Base-by-base conservation (phyloP, 306 rosid genomes). In the Quercus parvula region DNA sequence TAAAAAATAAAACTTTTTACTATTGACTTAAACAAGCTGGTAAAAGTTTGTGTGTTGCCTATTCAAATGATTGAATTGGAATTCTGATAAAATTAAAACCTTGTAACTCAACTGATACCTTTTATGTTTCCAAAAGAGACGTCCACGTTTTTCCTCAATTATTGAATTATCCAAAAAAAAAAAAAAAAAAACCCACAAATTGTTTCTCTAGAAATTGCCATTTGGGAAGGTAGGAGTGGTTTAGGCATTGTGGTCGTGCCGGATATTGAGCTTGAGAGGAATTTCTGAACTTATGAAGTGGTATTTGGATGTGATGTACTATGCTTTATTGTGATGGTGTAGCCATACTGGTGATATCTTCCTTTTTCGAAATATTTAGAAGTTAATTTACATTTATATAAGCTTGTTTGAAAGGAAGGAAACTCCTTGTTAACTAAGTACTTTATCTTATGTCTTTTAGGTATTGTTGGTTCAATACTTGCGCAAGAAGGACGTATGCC, bases 401-500 rank as follows among this genome's bases (percentile, higher is more conserved):
- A 46, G 62, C 13, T 62, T 22, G 61, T 22, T 33, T 20, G 30
- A 22, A 44, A 55, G 63, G 63, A 77, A 14, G 19, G 11, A 52
- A 56, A 74, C 35, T 41, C 28, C 12, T 76, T 27, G 19, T 69
- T 87, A 28, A 83, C 41, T 46, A 12, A 46, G 44, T 41, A 66
- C 41, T 56, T 67, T 63, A 27, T 69, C n/a, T 13, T 76, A n/a
- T 79, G 64, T 69, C 38, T 81, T 82, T 71, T 81, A 96, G 99
- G 99, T 76, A 46, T 96, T 78, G 78, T 89, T 77, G 99, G 99
- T 75, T 93, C 98, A 27, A 90, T 87, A 52, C 78, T 96, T 78
- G 99, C 92, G 14, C 90, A 93, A 77, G 99, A 96, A 80, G 97
- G 96, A 52, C 82, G 91, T 13, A 24, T 89, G 6, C 77, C 91